Evolutionary conservation across 495 filamentous ascomycete species (phyloP), one percentile per base, ranked within the genome.

Genomic region (Aspergillus coremiiformis): DNA sequence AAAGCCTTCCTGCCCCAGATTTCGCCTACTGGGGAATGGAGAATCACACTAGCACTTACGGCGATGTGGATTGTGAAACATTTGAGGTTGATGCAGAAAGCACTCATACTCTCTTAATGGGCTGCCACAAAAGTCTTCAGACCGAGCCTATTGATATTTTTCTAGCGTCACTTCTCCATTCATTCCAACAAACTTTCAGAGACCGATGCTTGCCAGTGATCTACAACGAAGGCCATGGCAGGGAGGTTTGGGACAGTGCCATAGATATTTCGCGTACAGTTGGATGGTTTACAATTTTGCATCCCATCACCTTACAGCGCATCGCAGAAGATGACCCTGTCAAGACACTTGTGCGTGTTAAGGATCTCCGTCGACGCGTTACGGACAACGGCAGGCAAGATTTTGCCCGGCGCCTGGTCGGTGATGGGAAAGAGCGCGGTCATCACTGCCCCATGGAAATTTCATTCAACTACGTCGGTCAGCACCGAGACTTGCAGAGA

Each of bases 391-490:
- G 79, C 12, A 63, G 74, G 22, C 67, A 72, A 5, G 73, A 76
- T 44, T 82, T 80, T 52, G 71, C 68, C 1, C 66, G 64, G 26
- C 73, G 78, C 8, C 69, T 80, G 29, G 67, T 71, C 1, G 59
- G 67, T 4, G 74, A 73, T 24, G 57, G 51, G 0, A 56, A 68
- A 76, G 32, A 55, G 5, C 56, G 24, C 75, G 51, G 60, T 20
- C 62, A 71, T 14, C 78, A 77, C 3, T 79, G 72, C 63, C 84
- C 84, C 5, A 78, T 87, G 53, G 86, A 89, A 64, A 78, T 89
- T 32, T 78, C 79, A 1, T 86, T 89, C 64, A 86, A 84, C 56
- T 87, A 88, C 54, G 73, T 83, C 11, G 85, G 83, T 0, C 74
- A 81, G 15, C 71, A 82, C 53, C 82, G 84, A 45, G 78, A 83